Evolutionary conservation across 805 yeast genomes (phyloP).

Genomic region (Candida morakotiae): DNA sequence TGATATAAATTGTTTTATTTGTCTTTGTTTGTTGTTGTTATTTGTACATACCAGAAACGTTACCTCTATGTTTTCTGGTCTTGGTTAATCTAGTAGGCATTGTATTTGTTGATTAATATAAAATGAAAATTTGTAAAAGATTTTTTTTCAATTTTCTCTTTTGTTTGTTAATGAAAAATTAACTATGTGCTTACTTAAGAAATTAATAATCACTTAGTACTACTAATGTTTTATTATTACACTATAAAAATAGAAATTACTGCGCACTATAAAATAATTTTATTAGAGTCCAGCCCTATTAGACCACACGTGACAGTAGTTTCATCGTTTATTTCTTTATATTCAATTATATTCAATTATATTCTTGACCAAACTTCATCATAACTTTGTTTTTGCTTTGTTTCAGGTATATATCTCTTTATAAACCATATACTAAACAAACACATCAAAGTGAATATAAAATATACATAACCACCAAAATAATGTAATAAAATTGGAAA

Average conservation of each 20-base stretch:
- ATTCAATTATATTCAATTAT: no score
- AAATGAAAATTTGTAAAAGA: conserved; percentile 4
- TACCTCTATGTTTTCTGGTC: conserved; percentile 99
- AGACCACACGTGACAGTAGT: background rate
- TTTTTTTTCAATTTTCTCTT: background rate
- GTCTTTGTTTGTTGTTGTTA: background rate
- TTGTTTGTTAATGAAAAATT: conserved; percentile 2
- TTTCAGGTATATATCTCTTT: conserved; percentile 59
- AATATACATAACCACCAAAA: conserved; percentile 77
- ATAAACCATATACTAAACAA: conserved; percentile 47
- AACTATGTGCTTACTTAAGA: conserved; percentile 1
- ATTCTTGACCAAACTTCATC: conserved; percentile 77
- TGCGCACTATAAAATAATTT: background rate
- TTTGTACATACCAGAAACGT: conserved; percentile 90
- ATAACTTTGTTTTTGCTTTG: conserved; percentile 60
- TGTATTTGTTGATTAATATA: conserved; percentile 30
- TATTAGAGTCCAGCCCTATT: background rate
- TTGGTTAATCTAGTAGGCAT: conserved; percentile 99
- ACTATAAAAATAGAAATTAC: background rate
- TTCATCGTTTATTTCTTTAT: no score
- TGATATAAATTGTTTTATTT: no score
- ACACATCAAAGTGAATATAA: conserved; percentile 63
- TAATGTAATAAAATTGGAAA: conserved; percentile 69
- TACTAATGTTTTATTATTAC: background rate
- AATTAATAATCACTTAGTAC: background rate